Evolutionary conservation across 768 basidiomycete genomes (phyloP).

Genomic region (Leccinum pellstonianum): DNA sequence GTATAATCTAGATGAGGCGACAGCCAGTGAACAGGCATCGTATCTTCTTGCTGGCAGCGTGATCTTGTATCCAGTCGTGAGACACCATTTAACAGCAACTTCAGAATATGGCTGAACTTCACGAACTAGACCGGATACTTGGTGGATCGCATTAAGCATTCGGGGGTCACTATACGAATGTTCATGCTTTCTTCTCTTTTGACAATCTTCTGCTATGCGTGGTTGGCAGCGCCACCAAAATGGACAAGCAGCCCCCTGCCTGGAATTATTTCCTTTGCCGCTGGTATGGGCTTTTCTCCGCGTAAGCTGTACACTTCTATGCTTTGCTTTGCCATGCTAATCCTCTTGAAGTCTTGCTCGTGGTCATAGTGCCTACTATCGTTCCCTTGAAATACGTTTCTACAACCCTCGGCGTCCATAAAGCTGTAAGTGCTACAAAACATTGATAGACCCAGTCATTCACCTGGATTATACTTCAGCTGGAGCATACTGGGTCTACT

Average conservation of each 20-base stretch:
- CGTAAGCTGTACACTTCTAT: slow-evolving; percentile 34
- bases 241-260: slow-evolving; percentile 60
- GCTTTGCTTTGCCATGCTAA: slow-evolving; percentile 3
- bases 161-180: slow-evolving; percentile 57
- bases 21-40: slow-evolving; percentile 64
- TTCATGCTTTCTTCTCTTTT: slow-evolving; percentile 56
- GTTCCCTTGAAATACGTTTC: slow-evolving; percentile 72
- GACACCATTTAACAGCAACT: slow-evolving; percentile 18
- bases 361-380: slow-evolving; percentile 70
- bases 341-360: slow-evolving; percentile 55
- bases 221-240: slow-evolving; percentile 61
- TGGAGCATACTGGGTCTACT: slow-evolving; percentile 74
- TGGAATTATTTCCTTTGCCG: slow-evolving; percentile 57
- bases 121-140: slow-evolving; percentile 56
- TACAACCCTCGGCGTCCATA: slow-evolving; percentile 76
- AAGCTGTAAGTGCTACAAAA: slow-evolving; percentile 52
- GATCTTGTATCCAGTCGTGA: slow-evolving; percentile 66
- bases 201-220: slow-evolving; percentile 60
- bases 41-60: slow-evolving; percentile 71
- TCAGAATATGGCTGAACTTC: slow-evolving; percentile 2
- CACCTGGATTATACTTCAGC: slow-evolving; percentile 35
- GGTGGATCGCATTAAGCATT: slow-evolving; percentile 57
- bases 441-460: background rate
- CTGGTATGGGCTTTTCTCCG: slow-evolving; percentile 74
- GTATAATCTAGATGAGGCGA: slow-evolving; percentile 56